A percentile compares a stretch with the other conserved stretches of the same genome.
Conservation (phyloP, 2,329 filamentous ascomycete genomes). For the Colletotrichum tamarilloi region DNA sequence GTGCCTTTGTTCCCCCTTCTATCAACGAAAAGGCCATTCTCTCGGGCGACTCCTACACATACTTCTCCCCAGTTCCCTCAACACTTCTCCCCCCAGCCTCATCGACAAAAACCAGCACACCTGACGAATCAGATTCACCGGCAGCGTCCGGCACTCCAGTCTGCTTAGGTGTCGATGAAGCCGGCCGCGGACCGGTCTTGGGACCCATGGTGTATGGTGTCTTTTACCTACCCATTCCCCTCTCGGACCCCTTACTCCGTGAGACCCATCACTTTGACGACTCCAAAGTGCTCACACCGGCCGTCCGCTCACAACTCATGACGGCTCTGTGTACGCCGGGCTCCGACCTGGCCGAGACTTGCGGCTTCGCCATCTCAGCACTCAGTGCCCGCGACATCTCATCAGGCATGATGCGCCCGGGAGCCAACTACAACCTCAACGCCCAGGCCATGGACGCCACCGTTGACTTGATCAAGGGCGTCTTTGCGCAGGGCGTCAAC, state of each 20-base stretch:
- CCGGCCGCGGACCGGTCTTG: slow-evolving; percentile 92
- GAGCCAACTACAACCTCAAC: slow-evolving; percentile 85
- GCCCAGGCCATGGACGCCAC: slow-evolving; percentile 96
- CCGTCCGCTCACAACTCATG: slow-evolving; percentile 80
- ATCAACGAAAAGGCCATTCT: slow-evolving; percentile 68
- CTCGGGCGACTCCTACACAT: slow-evolving; percentile 74
- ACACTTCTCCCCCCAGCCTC: slow-evolving; percentile 61
- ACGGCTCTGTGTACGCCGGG: slow-evolving; percentile 74
- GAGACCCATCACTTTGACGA: slow-evolving; percentile 90
- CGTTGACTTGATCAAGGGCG: slow-evolving; percentile 80
- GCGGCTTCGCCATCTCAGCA: slow-evolving; percentile 85
- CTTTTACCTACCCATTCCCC: slow-evolving; percentile 79
- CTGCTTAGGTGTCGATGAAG: slow-evolving; percentile 93
- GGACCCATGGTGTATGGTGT: slow-evolving; percentile 81
- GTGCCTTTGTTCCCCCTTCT: slow-evolving; percentile 75
- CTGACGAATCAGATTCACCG: slow-evolving; percentile 40
- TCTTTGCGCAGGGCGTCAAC: slow-evolving; percentile 83
- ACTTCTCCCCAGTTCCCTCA: slow-evolving; percentile 77
- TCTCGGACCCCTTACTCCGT: slow-evolving; percentile 79
- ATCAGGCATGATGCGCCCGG: slow-evolving; percentile 78
- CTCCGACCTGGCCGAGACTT: slow-evolving; percentile 61
- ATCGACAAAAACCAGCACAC: slow-evolving; percentile 26
- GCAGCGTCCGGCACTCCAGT: slow-evolving; percentile 49
- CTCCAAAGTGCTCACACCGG: slow-evolving; percentile 88
- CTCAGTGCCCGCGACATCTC: slow-evolving; percentile 88